Conservation (phyloP, 495 filamentous ascomycete genomes). For the Penicillium steckii region DNA sequence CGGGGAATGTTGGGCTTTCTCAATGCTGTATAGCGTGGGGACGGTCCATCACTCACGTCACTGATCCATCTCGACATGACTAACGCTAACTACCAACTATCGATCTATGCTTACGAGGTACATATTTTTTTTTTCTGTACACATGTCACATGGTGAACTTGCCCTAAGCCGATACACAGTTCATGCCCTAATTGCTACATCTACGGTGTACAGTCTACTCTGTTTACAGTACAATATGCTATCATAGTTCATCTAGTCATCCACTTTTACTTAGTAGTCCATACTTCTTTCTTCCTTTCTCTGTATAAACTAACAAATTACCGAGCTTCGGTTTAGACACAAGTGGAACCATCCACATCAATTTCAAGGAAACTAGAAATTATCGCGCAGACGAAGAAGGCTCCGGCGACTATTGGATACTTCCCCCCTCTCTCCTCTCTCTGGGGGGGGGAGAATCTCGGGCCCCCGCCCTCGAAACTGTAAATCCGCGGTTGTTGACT, state of each 20-base stretch:
- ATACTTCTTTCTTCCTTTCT: too few species aligned
- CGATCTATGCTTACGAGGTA: neutral
- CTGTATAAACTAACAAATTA: neutral
- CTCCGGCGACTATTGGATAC: constrained; percentile 3
- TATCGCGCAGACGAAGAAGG: constrained; percentile 5
- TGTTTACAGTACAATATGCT: neutral
- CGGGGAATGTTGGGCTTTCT: neutral
- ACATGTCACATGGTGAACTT: neutral
- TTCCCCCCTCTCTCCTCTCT: too few species aligned
- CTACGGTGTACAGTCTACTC: neutral
- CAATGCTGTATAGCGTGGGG: neutral
- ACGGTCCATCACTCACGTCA: neutral
- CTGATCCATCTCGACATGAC: neutral
- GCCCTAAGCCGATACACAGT: neutral
- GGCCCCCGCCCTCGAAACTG: constrained; percentile 15
- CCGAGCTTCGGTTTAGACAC: neutral
- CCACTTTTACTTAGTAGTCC: too few species aligned
- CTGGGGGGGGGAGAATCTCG: constrained; percentile 7
- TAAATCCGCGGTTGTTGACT: constrained; percentile 13
- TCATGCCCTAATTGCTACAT: too few species aligned
- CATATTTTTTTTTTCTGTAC: too few species aligned
- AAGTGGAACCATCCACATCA: constrained; percentile 9
- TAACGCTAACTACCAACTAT: neutral
- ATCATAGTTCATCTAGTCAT: too few species aligned
- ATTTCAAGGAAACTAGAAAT: constrained; percentile 18